Base-by-base conservation (phyloP, 305 asterid species). In the Plantago rigida region DNA sequence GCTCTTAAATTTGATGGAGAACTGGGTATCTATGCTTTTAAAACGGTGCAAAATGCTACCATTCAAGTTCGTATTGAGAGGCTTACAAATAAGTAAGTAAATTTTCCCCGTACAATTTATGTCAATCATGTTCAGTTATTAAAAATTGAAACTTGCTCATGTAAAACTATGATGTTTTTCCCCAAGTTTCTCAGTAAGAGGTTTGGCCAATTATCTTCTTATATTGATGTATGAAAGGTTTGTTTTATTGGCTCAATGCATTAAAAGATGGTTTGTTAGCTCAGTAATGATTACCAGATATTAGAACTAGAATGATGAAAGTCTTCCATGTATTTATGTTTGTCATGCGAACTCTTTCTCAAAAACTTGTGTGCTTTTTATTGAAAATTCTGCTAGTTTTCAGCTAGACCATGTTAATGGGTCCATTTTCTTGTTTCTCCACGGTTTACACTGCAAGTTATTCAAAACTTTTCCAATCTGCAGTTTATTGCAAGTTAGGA, bases 51-150 rank as follows among this genome's bases (percentile, higher is more conserved):
- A 12, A 83, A 90, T 78, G 88, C 80, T 60, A 66, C 73, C 42
- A 75, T 90, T 75, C 87, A 84, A 85, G 84, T 90, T 67, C 89
- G 97, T 64, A 64, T 90, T 41, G 96, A 90, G 80, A 79, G 89
- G 68, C 85, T 87, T 56, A 85, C 96, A 28, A 90, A 81, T 57
- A 87, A 78, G 97, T 85, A 81, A 87, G 90, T 59, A 62, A 45
- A 39, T 36, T 50, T 44, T 56, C 45, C 13, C 14, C 22, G 26
- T 13, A 56, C 29, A 34, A n/a, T 1, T 57, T 15, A 14, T 3
- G 17, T 17, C 12, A 5, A 56, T 56, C 19, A 13, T 26, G 41
- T 26, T 9, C 58, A 3, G 44, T 5, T 36, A 8, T 31, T 31
- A 0, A 36, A 6, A 5, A 8, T 8, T 36, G 44, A 31, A 6